These are phyloP conservation scores for Phalaenopsis hybrid DNA, from an alignment of 116 monocot genomes.

Conservation along the genomic window DNA sequence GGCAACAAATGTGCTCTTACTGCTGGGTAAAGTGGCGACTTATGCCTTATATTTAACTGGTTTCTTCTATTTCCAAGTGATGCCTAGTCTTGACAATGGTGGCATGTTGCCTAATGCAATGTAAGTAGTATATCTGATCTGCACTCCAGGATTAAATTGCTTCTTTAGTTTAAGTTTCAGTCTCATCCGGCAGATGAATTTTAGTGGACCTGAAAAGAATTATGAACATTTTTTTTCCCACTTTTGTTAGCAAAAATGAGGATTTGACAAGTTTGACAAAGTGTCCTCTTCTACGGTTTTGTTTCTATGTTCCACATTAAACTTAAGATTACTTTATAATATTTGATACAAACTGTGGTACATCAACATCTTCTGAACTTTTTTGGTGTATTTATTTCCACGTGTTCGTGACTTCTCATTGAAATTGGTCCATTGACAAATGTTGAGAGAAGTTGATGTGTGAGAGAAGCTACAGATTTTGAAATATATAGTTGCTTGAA, in stretches of 20 bases:
- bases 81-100: conserved; percentile 21
- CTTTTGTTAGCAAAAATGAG: not conserved
- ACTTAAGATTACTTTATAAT: not conserved
- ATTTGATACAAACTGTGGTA: too few species aligned
- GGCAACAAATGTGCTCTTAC: conserved; percentile 46
- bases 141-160: not conserved
- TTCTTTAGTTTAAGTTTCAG: not conserved
- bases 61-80: conserved; percentile 62
- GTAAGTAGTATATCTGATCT: conserved; percentile 26
- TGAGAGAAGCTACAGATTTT: too few species aligned
- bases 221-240: not conserved
- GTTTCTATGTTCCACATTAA: not conserved
- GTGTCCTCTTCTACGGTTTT: not conserved
- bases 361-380: too few species aligned
- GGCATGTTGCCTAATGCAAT: conserved; percentile 14
- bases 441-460: too few species aligned
- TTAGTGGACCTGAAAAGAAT: not conserved
- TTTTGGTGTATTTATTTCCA: too few species aligned
- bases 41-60: conserved; percentile 52
- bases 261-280: not conserved
- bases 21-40: conserved; percentile 50
- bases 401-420: too few species aligned
- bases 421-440: too few species aligned
- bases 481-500: too few species aligned
- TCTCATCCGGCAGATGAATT: not conserved